Conservation (phyloP, 805 yeast genomes). For the Wickerhamomyces ciferrii region DNA sequence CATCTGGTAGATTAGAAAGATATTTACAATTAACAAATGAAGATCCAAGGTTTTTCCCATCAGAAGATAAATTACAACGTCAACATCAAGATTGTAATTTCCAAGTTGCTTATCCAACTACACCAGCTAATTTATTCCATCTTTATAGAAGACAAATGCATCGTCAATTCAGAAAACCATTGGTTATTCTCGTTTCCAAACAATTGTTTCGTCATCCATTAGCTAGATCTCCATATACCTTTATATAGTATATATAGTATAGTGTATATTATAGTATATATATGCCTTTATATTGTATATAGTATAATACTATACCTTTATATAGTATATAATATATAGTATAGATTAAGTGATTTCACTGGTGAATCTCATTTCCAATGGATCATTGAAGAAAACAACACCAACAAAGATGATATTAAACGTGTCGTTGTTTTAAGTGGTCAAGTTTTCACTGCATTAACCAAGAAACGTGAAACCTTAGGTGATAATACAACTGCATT, state of each 20-base stretch:
- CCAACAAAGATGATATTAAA: slow-evolving; percentile 79
- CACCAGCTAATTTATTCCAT: slow-evolving; percentile 96
- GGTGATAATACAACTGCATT: slow-evolving; percentile 83
- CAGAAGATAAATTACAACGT: slow-evolving; percentile 81
- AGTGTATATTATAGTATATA: too few species aligned
- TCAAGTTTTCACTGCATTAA: slow-evolving; percentile 91
- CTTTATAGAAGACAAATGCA: slow-evolving; percentile 98
- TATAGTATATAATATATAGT: too few species aligned
- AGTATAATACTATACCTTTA: too few species aligned
- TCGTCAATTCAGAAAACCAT: slow-evolving; percentile 95
- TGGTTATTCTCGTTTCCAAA: slow-evolving; percentile 85
- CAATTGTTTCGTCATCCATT: slow-evolving; percentile 94
- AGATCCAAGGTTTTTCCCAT: slow-evolving; percentile 92
- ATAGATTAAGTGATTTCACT: slow-evolving; percentile 81
- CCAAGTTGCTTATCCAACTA: slow-evolving; percentile 97
- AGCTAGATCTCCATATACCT: slow-evolving; percentile 84
- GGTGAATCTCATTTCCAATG: slow-evolving; percentile 92
- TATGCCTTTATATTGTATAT: too few species aligned
- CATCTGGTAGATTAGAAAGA: slow-evolving; percentile 96
- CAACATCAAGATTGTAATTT: slow-evolving; percentile 99
- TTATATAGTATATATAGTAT: too few species aligned
- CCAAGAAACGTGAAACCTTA: slow-evolving; percentile 77
- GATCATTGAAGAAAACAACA: slow-evolving; percentile 91
- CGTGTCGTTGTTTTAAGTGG: slow-evolving; percentile 83
- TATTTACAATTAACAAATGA: slow-evolving; percentile 94